Percentiles rank a stretch among this genome's conserved stretches.
These are phyloP conservation scores for Dipodascopsis uninucleata DNA, from an alignment of 805 yeast genomes.

Conservation along the genomic window DNA sequence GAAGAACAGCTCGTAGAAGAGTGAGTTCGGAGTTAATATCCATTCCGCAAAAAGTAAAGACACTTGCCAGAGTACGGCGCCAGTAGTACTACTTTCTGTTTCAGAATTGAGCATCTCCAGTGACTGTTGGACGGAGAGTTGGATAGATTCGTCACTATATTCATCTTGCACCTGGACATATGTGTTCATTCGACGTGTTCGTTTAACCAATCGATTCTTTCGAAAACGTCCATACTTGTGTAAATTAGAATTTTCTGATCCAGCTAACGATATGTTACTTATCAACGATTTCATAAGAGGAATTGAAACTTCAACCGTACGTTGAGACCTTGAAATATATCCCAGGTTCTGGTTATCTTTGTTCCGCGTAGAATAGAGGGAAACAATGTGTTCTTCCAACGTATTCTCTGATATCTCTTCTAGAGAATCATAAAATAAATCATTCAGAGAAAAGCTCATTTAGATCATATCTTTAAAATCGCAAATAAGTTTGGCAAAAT, in stretches of 20 bases:
- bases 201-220: no score
- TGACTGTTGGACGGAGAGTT: conserved; percentile 38
- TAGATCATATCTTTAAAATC: not conserved
- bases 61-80: conserved; percentile 60
- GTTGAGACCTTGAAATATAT: conserved; percentile 14
- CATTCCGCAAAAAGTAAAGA: conserved; percentile 51
- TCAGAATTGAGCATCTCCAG: conserved; percentile 37
- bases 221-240: no score
- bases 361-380: conserved; percentile 2
- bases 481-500: not conserved
- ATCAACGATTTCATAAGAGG: not conserved
- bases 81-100: conserved; percentile 49
- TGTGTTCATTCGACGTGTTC: not conserved
- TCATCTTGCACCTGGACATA: not conserved
- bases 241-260: no score
- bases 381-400: conserved; percentile 16
- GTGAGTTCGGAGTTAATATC: conserved; percentile 38
- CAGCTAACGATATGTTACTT: not conserved
- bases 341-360: conserved; percentile 14
- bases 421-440: conserved; percentile 3
- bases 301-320: conserved; percentile 2
- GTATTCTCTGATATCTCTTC: not conserved
- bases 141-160: conserved; percentile 2
- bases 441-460: not conserved
- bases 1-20: conserved; percentile 15